Conservation (phyloP, 1,284 basidiomycete genomes). For the Apiotrichum laibachii region DNA sequence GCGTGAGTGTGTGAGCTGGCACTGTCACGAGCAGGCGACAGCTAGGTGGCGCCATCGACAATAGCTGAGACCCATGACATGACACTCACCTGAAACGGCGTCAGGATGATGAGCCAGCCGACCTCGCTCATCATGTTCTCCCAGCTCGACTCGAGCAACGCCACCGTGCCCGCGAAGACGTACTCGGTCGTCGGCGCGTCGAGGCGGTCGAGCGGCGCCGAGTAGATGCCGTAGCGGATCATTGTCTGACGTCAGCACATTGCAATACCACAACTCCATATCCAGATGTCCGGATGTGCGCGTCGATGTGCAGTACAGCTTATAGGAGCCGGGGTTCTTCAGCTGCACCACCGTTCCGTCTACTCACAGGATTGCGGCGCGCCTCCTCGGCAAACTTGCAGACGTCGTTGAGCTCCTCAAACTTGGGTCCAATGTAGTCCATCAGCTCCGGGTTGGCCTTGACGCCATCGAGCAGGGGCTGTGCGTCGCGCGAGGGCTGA, state of each 20-base stretch:
- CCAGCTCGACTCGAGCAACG: conserved; percentile 30
- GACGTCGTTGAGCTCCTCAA: conserved; percentile 30
- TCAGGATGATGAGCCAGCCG: conserved; percentile 41
- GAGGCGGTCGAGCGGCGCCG: conserved; percentile 30
- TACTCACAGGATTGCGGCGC: conserved; percentile 26
- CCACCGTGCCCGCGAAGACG: conserved; percentile 38
- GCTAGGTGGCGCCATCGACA: not conserved
- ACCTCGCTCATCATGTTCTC: conserved; percentile 37
- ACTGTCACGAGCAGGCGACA: no score
- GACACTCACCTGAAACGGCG: conserved; percentile 42
- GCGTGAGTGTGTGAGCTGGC: no score
- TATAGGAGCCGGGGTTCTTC: no score
- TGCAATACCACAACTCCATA: not conserved
- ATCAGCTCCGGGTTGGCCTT: conserved; percentile 25
- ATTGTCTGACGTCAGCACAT: conserved; percentile 4
- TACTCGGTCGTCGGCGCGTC: conserved; percentile 27
- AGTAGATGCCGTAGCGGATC: conserved; percentile 35
- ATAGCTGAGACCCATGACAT: no score
- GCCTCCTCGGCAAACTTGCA: conserved; percentile 32
- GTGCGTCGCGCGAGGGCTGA: conserved; percentile 37
- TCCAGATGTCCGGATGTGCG: not conserved
- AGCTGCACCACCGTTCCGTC: no score
- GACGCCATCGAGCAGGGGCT: conserved; percentile 31
- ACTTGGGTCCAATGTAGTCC: conserved; percentile 26
- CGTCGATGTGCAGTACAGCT: no score